Evolutionary conservation across 208 protist genomes (phyloP), one percentile per base, ranked within the genome.

Genomic region (Wallacemonas collosoma): DNA sequence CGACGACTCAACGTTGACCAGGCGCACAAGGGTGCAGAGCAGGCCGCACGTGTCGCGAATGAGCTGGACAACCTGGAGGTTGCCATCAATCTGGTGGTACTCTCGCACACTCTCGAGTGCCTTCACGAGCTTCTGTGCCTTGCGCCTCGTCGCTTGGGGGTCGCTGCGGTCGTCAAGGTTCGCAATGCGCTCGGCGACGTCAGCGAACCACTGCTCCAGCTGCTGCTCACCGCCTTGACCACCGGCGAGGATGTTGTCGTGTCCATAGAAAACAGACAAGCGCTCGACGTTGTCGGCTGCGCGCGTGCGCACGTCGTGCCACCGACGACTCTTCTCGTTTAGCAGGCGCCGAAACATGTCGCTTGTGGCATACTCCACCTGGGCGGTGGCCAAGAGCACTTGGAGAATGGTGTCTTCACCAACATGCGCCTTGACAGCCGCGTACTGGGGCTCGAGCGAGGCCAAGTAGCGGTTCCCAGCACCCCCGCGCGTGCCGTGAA

Each of bases 81-180:
- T 94, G 56, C 81, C 79, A 71, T 93, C 89, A 65, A 98, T 83
- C 72, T 98, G 97, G 62, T 98, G 91, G 72, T 98, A 99, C 78
- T 98, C 88, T 68, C 98, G 93, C 51, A 99, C 96, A 71, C 98
- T 97, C 76, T 98, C 97, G 35, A 99, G 80, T 3, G 98, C 98
- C 50, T 88, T 79, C 38, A 98, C 93, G 3, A 99, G 79, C 75
- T 98, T 94, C 85, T 98, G 94, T 51, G 99, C 97, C 81, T 98
- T 99, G 55, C 97, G 77, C 51, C 95, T 96, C 1, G 97, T 89
- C 8, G 74, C 63, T 3, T 91, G 95, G 3, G 71, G 83, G 73
- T 98, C 88, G 12, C 47, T 35, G 11, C 60, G 61, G 39, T 74
- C 43, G n/a, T 74, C 55, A 4, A 95, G 72, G 17, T 73, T 72